Evolutionary conservation across 2,329 filamentous ascomycete genomes (phyloP).

Genomic region (Bisporella sp.): DNA sequence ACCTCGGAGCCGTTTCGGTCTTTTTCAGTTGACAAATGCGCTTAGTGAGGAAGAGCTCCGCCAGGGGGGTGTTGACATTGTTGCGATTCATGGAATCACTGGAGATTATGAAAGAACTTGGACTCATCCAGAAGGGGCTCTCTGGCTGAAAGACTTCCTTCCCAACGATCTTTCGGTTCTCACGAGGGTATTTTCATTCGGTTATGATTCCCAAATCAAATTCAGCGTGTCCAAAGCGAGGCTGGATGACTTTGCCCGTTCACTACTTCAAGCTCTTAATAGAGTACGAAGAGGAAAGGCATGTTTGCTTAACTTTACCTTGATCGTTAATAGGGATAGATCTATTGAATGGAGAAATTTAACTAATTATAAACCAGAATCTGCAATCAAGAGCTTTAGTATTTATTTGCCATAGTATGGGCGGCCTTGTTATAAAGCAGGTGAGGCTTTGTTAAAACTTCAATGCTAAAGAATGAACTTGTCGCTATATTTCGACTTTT

Average conservation of each 20-base stretch:
- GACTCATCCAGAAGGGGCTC: conserved; percentile 23
- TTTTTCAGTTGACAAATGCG: no score
- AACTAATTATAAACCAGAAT: conserved; percentile 13
- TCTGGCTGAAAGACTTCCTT: background rate
- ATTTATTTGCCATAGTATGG: conserved; percentile 65
- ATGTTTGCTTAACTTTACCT: conserved; percentile 1
- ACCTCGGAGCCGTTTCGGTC: no score
- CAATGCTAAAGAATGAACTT: background rate
- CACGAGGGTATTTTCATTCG: background rate
- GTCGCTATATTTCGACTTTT: background rate
- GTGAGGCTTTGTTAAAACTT: conserved; percentile 3
- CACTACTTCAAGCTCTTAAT: conserved; percentile 10
- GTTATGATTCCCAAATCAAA: conserved; percentile 26
- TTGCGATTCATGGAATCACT: conserved; percentile 36
- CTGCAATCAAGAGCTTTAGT: conserved; percentile 32
- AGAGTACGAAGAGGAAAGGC: conserved; percentile 25
- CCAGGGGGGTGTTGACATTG: conserved; percentile 15
- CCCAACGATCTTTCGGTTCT: conserved; percentile 1
- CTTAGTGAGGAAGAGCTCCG: no score
- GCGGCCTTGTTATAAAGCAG: conserved; percentile 63
- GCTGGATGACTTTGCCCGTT: conserved; percentile 7
- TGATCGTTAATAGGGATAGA: conserved; percentile 3
- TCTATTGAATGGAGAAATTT: conserved; percentile 9
- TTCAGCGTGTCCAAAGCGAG: conserved; percentile 13
- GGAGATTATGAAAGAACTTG: conserved; percentile 34